phyloP scores from a whole-genome alignment of 805 yeast genomes.

The Yarrowia bubula region DNA sequence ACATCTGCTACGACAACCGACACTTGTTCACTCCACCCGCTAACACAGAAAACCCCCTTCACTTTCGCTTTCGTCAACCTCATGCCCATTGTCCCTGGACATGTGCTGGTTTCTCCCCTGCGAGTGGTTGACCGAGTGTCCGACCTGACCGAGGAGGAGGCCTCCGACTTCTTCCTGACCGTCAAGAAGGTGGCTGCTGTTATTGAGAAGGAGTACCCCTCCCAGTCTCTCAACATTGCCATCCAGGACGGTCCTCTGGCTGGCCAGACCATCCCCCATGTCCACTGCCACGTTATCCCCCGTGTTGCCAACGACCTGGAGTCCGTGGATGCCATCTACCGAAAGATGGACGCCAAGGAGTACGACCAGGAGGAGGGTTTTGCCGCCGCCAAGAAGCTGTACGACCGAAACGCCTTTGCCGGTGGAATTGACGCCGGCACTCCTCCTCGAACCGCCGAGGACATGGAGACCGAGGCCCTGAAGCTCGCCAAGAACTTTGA shows the following conservation, averaged over 20 bases:
- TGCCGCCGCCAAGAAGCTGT: constrained; percentile 32
- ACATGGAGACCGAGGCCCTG: constrained; percentile 70
- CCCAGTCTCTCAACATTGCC: constrained; percentile 83
- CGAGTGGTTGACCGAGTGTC: constrained; percentile 63
- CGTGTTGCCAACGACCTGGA: constrained; percentile 54
- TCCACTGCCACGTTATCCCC: constrained; percentile 93
- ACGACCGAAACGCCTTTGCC: constrained; percentile 24
- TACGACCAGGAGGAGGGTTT: constrained; percentile 47
- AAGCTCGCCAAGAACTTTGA: constrained; percentile 43
- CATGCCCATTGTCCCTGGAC: constrained; percentile 93
- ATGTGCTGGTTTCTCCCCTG: constrained; percentile 83
- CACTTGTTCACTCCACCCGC: background rate
- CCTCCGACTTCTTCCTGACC: constrained; percentile 70
- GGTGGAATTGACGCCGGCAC: constrained; percentile 40
- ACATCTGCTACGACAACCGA: background rate
- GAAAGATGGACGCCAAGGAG: constrained; percentile 56
- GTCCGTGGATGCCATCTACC: constrained; percentile 75
- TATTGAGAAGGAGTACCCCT: constrained; percentile 63
- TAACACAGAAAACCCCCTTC: constrained; percentile 51
- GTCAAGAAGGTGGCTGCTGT: constrained; percentile 69
- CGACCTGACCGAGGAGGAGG: constrained; percentile 70
- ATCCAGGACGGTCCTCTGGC: constrained; percentile 96
- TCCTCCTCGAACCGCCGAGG: constrained; percentile 54
- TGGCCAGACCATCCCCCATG: constrained; percentile 94
- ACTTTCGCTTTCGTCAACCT: constrained; percentile 86